A percentile compares a stretch with the other conserved stretches of the same genome.
Evolutionary conservation across 2,329 filamentous ascomycete species (phyloP).

Genomic region (Hirsutella thompsonii): DNA sequence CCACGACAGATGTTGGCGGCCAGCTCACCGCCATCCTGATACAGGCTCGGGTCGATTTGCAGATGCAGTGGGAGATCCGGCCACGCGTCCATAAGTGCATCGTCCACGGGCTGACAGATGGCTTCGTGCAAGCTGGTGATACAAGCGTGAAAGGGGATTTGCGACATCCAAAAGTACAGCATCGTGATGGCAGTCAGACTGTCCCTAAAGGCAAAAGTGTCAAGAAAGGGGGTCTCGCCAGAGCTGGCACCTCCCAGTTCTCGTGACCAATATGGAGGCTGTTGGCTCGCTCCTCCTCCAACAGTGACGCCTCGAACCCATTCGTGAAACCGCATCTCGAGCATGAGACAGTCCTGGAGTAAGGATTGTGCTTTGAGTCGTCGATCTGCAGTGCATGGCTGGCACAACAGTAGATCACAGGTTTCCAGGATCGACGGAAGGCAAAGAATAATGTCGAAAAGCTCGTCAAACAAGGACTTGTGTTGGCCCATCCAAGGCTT

Average conservation of each 20-base stretch:
- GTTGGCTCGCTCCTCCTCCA: slow-evolving; percentile 13
- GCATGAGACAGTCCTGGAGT: slow-evolving; percentile 29
- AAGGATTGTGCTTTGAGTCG: slow-evolving; percentile 33
- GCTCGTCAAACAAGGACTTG: slow-evolving; percentile 35
- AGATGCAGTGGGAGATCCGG: slow-evolving; percentile 23
- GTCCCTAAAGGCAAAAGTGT: slow-evolving; percentile 31
- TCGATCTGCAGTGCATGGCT: slow-evolving; percentile 26
- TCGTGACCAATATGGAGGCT: slow-evolving; percentile 27
- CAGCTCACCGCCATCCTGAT: slow-evolving; percentile 29
- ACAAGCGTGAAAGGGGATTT: slow-evolving; percentile 35
- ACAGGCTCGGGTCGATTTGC: slow-evolving; percentile 27
- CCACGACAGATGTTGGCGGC: slow-evolving; percentile 37
- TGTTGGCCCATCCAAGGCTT: slow-evolving; percentile 38
- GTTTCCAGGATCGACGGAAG: slow-evolving; percentile 33
- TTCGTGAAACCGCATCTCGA: slow-evolving; percentile 33
- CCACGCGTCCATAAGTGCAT: slow-evolving; percentile 25
- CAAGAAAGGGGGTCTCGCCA: slow-evolving; percentile 28
- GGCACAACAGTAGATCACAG: slow-evolving; percentile 26
- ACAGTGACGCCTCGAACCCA: slow-evolving; percentile 27
- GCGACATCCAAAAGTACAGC: slow-evolving; percentile 40
- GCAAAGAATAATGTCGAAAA: slow-evolving; percentile 36
- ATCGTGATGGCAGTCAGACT: slow-evolving; percentile 30
- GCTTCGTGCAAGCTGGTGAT: slow-evolving; percentile 30
- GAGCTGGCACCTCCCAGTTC: slow-evolving; percentile 13
- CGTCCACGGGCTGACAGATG: slow-evolving; percentile 29